phyloP scores from a whole-genome alignment of 495 filamentous ascomycete genomes.

The Tuber magnatum region DNA sequence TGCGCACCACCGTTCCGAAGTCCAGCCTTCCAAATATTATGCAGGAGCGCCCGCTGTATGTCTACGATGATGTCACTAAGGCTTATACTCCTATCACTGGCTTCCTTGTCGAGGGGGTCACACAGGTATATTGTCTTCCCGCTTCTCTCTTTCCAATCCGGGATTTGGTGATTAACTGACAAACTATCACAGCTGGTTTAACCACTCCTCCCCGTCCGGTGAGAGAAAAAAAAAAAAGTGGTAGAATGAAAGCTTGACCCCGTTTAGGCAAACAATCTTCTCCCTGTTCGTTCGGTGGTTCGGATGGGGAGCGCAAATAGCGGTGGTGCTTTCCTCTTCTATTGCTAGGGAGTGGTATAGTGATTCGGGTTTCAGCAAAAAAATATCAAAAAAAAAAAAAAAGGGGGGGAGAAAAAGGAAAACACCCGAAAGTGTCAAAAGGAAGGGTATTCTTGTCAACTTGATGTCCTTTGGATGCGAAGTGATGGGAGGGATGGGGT shows the following conservation, averaged over 20 bases:
- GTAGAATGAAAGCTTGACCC: not conserved
- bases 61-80: not conserved
- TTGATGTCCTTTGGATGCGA: not conserved
- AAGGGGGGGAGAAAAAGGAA: not conserved
- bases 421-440: not conserved
- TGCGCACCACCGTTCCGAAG: not conserved
- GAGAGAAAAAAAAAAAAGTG: not conserved
- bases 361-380: not conserved
- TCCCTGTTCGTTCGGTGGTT: not conserved
- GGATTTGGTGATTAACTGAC: not conserved
- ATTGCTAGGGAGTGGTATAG: not conserved
- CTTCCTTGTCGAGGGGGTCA: not conserved
- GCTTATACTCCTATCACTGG: not conserved
- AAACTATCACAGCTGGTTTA: not conserved
- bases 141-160: not conserved
- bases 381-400: not conserved
- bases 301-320: not conserved
- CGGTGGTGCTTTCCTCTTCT: not conserved
- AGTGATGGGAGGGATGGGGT: not conserved
- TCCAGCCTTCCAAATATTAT: not conserved
- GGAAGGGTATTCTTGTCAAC: too few relatives aligned
- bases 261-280: not conserved
- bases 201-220: not conserved
- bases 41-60: not conserved
- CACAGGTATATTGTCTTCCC: not conserved